Evolutionary conservation across 2,329 filamentous ascomycete genomes (phyloP).

Genomic region (Aspergillus sojae): DNA sequence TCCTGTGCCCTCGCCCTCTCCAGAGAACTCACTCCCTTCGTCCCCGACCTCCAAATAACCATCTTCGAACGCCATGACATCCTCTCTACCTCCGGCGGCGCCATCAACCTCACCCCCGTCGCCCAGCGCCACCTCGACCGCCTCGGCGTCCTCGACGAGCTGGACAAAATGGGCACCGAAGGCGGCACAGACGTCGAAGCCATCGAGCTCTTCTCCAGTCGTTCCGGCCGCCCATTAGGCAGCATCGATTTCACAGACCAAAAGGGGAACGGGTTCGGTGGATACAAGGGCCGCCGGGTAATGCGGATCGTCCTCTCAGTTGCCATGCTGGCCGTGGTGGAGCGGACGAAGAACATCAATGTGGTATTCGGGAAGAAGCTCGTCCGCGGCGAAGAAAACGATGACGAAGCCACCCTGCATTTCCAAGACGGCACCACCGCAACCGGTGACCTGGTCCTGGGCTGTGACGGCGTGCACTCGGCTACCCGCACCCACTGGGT

Average conservation of each 20-base stretch:
- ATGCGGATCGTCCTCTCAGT: conserved; percentile 46
- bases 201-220: conserved; percentile 45
- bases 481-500: conserved; percentile 37
- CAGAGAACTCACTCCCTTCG: conserved; percentile 35
- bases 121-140: conserved; percentile 47
- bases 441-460: conserved; percentile 40
- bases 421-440: conserved; percentile 42
- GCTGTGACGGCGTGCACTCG: conserved; percentile 46
- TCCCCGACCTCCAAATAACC: conserved; percentile 39
- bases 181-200: conserved; percentile 44
- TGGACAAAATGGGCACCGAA: conserved; percentile 42
- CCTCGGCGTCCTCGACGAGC: conserved; percentile 42
- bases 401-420: conserved; percentile 33
- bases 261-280: conserved; percentile 40
- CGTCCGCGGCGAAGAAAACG: conserved; percentile 35
- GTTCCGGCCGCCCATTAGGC: conserved; percentile 42
- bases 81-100: conserved; percentile 47
- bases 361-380: conserved; percentile 48
- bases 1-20: conserved; percentile 36
- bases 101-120: conserved; percentile 49
- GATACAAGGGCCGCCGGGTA: conserved; percentile 45
- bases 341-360: conserved; percentile 40
- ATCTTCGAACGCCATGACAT: conserved; percentile 45
- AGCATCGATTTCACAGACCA: conserved; percentile 42
- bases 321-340: conserved; percentile 43